Percentiles rank a stretch among this genome's conserved stretches.
phyloP scores from a whole-genome alignment of 176 grass and related monocot genomes.

The Ensete ventricosum region DNA sequence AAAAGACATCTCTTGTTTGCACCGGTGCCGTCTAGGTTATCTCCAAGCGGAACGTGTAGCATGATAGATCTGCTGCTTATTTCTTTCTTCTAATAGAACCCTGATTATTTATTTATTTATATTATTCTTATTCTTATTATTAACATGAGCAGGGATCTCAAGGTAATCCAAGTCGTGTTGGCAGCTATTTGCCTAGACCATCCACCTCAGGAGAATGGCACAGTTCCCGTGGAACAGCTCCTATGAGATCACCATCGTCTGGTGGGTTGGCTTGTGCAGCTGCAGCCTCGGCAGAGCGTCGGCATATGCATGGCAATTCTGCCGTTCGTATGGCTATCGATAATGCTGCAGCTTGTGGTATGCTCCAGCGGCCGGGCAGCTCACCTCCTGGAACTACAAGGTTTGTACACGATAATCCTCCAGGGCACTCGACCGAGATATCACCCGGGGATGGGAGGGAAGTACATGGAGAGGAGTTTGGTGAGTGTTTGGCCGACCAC shows the following conservation, averaged over 20 bases:
- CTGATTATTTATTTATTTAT: not conserved
- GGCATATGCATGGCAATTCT: slow-evolving; percentile 40
- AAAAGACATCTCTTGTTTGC: too few relatives aligned
- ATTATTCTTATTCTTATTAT: not conserved
- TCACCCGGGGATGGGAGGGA: slow-evolving; percentile 23
- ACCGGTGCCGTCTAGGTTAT: too few relatives aligned
- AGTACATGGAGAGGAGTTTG: slow-evolving; percentile 21
- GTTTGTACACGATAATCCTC: slow-evolving; percentile 24
- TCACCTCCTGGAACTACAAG: slow-evolving; percentile 25
- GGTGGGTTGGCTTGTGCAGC: slow-evolving; percentile 60
- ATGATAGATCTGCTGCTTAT: too few relatives aligned
- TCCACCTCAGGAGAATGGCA: slow-evolving; percentile 11
- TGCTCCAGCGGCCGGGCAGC: slow-evolving; percentile 22
- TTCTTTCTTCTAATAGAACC: too few relatives aligned
- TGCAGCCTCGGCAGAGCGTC: slow-evolving; percentile 67
- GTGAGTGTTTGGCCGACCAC: slow-evolving; percentile 34
- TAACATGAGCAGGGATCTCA: slow-evolving; percentile 60
- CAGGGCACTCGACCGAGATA: slow-evolving; percentile 24
- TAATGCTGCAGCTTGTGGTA: slow-evolving; percentile 17
- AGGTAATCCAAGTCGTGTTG: slow-evolving; percentile 22
- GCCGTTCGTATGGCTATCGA: not conserved
- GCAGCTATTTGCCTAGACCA: slow-evolving; percentile 16
- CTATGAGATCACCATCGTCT: slow-evolving; percentile 34
- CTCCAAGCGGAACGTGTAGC: too few relatives aligned
- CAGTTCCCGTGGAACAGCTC: not conserved